Evolutionary conservation across 2,329 filamentous ascomycete species (phyloP), one percentile per base, ranked within the genome.

Genomic region (Orbilia quercus): DNA sequence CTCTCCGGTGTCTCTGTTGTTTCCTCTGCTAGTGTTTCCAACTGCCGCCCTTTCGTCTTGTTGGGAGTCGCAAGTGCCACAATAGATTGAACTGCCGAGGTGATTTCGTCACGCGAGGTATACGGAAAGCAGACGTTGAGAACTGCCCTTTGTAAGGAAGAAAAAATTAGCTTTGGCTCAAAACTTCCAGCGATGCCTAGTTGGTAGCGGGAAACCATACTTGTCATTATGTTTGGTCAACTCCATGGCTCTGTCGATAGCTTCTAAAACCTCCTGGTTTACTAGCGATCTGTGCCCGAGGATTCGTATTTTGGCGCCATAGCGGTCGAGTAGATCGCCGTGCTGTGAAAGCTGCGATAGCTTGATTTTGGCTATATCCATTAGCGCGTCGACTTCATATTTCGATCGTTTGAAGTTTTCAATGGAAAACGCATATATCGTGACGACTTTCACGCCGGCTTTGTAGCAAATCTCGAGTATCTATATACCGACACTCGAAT

Each of bases 401-500:
- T 95, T 93, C 20, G 92, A 94, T 4, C 95, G 89, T 81, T 98
- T 96, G 84, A 96, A 99, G 83, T 99, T 99, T 82, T 99, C 95
- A 79, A 99, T 97, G 79, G 92, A 96, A 82, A 99, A 99, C 14
- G 95, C 95, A 81, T 98, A 99, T 75, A 99, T 92, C 2, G 95
- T 98, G 40, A 99, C 94, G 7, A 96, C 92, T 81, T 95, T 94
- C 75, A 99, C 94, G 62, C 95, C 95, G 70, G 91, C 92, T 80
- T 96, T 97, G 84, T 98, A 99, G 85, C 95, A 98, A 63, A 99
- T 91, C 82, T 99, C 95, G 71, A 99, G 88, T 59, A 98, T 92
- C 90, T 74, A 38, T 22, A 22, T 14, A 22, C 12, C 18, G 6
- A 14, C 11, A 12, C 12, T 22, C 18, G n/a, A n/a, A 45, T n/a